Base-by-base conservation (phyloP, 352 stramenopile species). In the Phytophthora nicotianae region DNA sequence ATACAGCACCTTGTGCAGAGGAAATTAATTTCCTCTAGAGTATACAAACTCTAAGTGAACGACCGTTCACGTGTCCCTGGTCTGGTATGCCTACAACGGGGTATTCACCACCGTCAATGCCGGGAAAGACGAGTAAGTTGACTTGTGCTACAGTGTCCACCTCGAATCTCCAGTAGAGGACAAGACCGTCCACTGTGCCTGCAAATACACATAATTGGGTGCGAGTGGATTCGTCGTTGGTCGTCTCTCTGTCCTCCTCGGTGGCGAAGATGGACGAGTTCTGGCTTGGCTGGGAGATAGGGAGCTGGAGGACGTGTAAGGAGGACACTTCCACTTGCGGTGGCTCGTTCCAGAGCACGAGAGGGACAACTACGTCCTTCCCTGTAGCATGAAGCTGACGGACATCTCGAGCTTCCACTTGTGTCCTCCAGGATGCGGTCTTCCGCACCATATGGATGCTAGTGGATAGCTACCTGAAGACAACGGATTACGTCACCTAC, bases 111-210 rank as follows among this genome's bases (percentile, higher is more conserved):
- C 54, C 48, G 2, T 66, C 61, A 10, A 45, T 50, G 4, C 57
- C 55, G 16, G 70, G 62, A 24, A 83, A 81, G 1, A 93, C 58
- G 17, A 93, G 64, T 50, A 93, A 47, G 29, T 83, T 91, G 7
- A 88, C 83, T 60, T 93, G 85, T 6, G 78, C 74, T 9, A 91
- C 82, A 0, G 50, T 19, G 24, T 88, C 71, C 35, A 74, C 68
- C 32, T 91, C 76, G 38, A 92, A 87, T 4, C 82, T 65, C 85
- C 85, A 93, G 62, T 86, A 91, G 10, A 93, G 51, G 11, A 93
- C 77, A 24, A 72, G 59, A 3, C 85, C 83, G 41, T 92, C 85
- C 27, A 68, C 37, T 0, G 85, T 92, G 10, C 85, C 85, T 3
- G 77, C 76, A 62, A 93, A 91, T 13, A 93, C 85, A 26, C 79